phyloP scores from a whole-genome alignment of 768 basidiomycete genomes.

The Dictyophora rubrovolvata region DNA sequence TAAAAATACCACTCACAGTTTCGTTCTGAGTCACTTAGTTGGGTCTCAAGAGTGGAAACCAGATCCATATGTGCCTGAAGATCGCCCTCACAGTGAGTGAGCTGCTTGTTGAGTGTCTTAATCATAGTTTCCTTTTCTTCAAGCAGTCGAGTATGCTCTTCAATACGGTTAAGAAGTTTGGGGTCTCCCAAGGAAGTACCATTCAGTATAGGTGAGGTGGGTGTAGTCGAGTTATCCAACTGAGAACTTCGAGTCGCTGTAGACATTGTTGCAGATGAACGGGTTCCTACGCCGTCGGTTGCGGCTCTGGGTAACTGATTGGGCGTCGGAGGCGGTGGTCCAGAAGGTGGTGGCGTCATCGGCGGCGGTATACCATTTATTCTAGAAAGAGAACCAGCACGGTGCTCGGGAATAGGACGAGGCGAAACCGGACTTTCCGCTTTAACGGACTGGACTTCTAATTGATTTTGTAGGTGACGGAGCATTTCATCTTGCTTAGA shows the following conservation, averaged over 20 bases:
- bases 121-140: constrained; percentile 87
- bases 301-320: constrained; percentile 28
- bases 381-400: constrained; percentile 37
- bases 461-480: constrained; percentile 70
- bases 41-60: constrained; percentile 73
- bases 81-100: constrained; percentile 88
- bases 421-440: constrained; percentile 37
- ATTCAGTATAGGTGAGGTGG: constrained; percentile 32
- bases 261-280: constrained; percentile 38
- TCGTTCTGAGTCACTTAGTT: constrained; percentile 86
- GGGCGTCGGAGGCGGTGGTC: constrained; percentile 78
- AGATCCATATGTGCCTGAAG: constrained; percentile 88
- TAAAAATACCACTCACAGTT: constrained; percentile 51
- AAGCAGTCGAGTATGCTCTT: constrained; percentile 64
- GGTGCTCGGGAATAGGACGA: constrained; percentile 39
- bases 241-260: constrained; percentile 58
- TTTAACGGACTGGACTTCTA: constrained; percentile 7
- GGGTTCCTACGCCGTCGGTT: constrained; percentile 47
- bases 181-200: constrained; percentile 35
- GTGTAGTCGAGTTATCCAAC: constrained; percentile 57
- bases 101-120: constrained; percentile 86
- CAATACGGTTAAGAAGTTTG: constrained; percentile 49
- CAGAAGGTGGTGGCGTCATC: constrained; percentile 76
- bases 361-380: constrained; percentile 67
- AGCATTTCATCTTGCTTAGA: constrained; percentile 54